Evolutionary conservation across 805 yeast species (phyloP), one percentile per base, ranked within the genome.

Genomic region (Suhomyces prunicola): DNA sequence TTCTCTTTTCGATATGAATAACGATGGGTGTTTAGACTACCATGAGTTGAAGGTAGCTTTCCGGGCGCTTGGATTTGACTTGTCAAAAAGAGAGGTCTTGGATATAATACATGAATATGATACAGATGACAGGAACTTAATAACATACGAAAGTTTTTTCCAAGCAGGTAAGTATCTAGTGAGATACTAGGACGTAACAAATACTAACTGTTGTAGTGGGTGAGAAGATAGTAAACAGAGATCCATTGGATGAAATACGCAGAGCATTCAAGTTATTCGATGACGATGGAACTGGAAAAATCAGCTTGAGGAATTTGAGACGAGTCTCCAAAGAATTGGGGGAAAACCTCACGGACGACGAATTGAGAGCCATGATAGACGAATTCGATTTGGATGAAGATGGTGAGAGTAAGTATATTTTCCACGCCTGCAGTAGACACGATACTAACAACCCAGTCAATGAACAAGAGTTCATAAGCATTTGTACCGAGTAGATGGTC

Each of bases 381-480:
- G 98, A 93, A 69, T 94, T 94, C 66, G 99, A 94, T 71, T 73
- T 92, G 49, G 97, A 94, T 67, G 96, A 90, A 52, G 98, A 94
- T 68, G 98, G 98, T 48, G 97, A 89, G 59, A 92, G 80, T 71
- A 70, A 61, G 80, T 79, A 73, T 64, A 5, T 39, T 39, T 39
- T 39, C 12, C 13, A 24, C 40, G 9, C 19, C 26, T 26, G 19
- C 9, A 17, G 19, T 5, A 3, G 7, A 44, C 35, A 17, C 33
- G 7, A 23, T 72, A 70, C 74, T 70, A 69, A 70, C 76, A 39
- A 19, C 31, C 6, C 65, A 77, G 79, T 91, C 59, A 87, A 87
- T 64, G 96, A 89, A 64, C 90, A 89, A 57, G 97, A 92, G 71
- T 91, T 92, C 50, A 57, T 57, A 24, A 55, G 53, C 48, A 57